phyloP scores from a whole-genome alignment of 2,329 filamentous ascomycete species.

The Calonectria ilicicola region DNA sequence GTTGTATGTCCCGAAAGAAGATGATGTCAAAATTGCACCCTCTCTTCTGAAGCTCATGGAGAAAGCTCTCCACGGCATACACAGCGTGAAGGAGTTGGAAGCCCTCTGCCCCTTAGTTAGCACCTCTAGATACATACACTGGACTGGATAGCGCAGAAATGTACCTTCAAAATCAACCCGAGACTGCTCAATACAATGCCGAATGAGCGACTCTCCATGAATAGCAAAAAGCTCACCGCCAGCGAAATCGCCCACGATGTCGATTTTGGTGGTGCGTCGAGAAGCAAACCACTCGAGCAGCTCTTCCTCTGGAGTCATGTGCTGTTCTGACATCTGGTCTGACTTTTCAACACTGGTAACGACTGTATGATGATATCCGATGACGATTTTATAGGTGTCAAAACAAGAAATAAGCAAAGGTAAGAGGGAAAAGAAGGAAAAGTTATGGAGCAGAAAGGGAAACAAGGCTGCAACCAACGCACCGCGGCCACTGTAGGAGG shows the following conservation, averaged over 20 bases:
- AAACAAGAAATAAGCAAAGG: neutral
- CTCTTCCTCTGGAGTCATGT: neutral
- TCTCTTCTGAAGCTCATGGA: constrained; percentile 69
- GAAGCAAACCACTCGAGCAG: constrained; percentile 25
- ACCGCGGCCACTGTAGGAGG: constrained; percentile 1
- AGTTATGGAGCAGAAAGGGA: too few relatives aligned
- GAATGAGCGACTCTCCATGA: constrained; percentile 79
- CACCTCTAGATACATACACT: neutral
- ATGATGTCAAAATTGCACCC: constrained; percentile 79
- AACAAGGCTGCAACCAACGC: neutral
- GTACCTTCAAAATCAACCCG: constrained; percentile 72
- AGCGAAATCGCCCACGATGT: constrained; percentile 81
- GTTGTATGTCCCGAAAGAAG: constrained; percentile 72
- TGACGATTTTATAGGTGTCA: neutral
- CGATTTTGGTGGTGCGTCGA: constrained; percentile 52
- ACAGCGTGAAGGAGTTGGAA: constrained; percentile 80
- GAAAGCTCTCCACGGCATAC: constrained; percentile 75
- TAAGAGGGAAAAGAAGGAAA: neutral
- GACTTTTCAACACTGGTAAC: neutral
- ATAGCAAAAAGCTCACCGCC: constrained; percentile 79
- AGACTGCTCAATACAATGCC: constrained; percentile 71
- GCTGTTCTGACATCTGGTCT: neutral
- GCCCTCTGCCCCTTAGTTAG: constrained; percentile 56
- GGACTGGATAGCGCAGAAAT: neutral
- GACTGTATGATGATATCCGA: neutral